Evolutionary conservation across 2,329 filamentous ascomycete species (phyloP).

Genomic region (Botrytis sinoallii): DNA sequence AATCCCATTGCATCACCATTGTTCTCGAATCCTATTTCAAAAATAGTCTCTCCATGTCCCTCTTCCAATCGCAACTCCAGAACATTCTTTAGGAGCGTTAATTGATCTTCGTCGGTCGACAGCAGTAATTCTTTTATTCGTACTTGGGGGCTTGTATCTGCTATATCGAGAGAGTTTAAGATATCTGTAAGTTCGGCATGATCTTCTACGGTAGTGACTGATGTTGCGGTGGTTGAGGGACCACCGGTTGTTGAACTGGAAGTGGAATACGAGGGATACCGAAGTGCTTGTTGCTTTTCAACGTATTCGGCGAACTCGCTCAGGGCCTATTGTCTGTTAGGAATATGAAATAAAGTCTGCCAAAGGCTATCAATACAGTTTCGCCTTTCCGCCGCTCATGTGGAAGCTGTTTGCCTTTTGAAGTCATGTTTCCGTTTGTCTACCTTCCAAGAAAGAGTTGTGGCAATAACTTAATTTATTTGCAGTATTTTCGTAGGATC

Average conservation of each 20-base stretch:
- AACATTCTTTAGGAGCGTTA: constrained; percentile 61
- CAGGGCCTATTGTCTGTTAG: constrained; percentile 55
- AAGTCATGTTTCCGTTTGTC: constrained; percentile 43
- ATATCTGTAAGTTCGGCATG: constrained; percentile 79
- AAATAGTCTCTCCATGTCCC: constrained; percentile 83
- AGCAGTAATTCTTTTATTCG: constrained; percentile 76
- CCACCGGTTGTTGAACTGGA: constrained; percentile 21
- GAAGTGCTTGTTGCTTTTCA: constrained; percentile 82
- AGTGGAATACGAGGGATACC: constrained; percentile 47
- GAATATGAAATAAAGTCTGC: not conserved
- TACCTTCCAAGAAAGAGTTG: not conserved
- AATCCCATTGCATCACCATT: constrained; percentile 83
- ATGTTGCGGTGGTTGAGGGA: constrained; percentile 27
- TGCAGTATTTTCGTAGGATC: constrained; percentile 26
- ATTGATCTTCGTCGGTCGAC: constrained; percentile 55
- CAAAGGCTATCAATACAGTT: constrained; percentile 54
- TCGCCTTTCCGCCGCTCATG: constrained; percentile 86
- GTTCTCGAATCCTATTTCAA: constrained; percentile 90
- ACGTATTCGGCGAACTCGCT: constrained; percentile 98
- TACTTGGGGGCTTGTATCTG: constrained; percentile 65
- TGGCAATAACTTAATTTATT: not conserved
- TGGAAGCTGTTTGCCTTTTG: constrained; percentile 56
- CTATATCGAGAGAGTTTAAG: constrained; percentile 72
- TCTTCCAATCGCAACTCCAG: constrained; percentile 71
- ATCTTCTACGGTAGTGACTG: constrained; percentile 48